Evolutionary conservation across 441 rosid species (phyloP), one percentile per base, ranked within the genome.

Genomic region (Jatropha podagrica): DNA sequence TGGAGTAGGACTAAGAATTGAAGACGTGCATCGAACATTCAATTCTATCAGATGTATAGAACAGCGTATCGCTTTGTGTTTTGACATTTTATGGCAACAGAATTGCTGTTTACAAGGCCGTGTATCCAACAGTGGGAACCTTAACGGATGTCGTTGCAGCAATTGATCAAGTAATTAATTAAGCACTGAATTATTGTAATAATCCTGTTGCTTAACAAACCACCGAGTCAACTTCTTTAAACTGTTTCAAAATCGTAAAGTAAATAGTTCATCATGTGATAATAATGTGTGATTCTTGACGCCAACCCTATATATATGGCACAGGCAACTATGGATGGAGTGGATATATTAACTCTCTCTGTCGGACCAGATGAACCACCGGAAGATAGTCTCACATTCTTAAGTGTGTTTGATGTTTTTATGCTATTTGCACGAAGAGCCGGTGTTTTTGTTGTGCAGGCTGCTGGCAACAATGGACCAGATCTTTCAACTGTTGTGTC

Each of bases 111-210:
- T 93, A 96, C 79, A 96, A 96, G 85, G 97, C 98, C 52, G 77
- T 94, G 61, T 96, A 92, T 76, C 88, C 96, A 81, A 92, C 94
- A 79, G 97, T 94, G 0, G 99, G 97, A 76, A 93, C 94, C 77
- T 87, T 95, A 55, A 90, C 99, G 2, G 97, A 96, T 84, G 99
- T 96, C 52, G 89, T 96, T 83, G 99, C 98, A 69, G 96, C 95
- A 74, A 92, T 94, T 79, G 98, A 96, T 77, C 98, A 91, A 85
- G 99, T 93, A 80, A 49, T 73, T 68, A 32, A 32, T 32, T 32
- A 32, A 32, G 32, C 32, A 32, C 2, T 32, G 32, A 32, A 32
- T 32, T 32, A 32, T 32, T 32, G 32, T 32, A 1, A 32, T 32
- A 32, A 32, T 32, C 32, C 32, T 32, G 1, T 32, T 32, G 32